phyloP scores from a whole-genome alignment of 345 rosid species.

The Eucalyptus erythrocorys region DNA sequence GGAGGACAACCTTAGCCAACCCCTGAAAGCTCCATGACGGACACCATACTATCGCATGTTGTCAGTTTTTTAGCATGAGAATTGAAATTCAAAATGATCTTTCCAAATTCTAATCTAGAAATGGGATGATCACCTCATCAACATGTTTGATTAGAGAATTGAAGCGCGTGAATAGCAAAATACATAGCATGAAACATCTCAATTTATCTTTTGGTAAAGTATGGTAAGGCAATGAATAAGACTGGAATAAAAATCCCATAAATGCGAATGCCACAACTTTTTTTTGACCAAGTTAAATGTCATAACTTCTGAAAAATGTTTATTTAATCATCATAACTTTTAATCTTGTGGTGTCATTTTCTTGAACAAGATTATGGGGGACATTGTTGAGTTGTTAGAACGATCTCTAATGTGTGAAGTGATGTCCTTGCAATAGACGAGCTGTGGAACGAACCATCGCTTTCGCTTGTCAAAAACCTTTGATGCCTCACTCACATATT shows the following conservation, averaged over 20 bases:
- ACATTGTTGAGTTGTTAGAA: background rate
- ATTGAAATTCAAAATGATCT: too few relatives aligned
- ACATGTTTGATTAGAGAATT: background rate
- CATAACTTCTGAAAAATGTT: background rate
- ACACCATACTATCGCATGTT: background rate
- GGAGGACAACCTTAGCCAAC: background rate
- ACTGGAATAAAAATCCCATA: background rate
- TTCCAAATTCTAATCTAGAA: background rate
- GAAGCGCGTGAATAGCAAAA: background rate
- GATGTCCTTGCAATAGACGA: too few relatives aligned
- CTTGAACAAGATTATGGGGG: background rate
- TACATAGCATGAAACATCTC: background rate
- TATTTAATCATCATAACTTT: background rate
- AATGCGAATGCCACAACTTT: accelerated
- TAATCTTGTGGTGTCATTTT: background rate
- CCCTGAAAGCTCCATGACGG: background rate
- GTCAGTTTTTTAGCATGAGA: background rate
- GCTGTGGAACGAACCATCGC: too few relatives aligned
- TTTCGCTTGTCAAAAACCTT: too few relatives aligned
- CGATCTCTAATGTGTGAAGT: background rate
- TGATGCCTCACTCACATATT: too few relatives aligned
- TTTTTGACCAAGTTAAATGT: background rate
- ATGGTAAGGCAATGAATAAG: background rate
- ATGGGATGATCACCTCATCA: background rate
- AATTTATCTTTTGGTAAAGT: background rate